A percentile compares a stretch with the other conserved stretches of the same genome.
Evolutionary conservation across 495 filamentous ascomycete species (phyloP).

Genomic region (Tuber melanosporum): DNA sequence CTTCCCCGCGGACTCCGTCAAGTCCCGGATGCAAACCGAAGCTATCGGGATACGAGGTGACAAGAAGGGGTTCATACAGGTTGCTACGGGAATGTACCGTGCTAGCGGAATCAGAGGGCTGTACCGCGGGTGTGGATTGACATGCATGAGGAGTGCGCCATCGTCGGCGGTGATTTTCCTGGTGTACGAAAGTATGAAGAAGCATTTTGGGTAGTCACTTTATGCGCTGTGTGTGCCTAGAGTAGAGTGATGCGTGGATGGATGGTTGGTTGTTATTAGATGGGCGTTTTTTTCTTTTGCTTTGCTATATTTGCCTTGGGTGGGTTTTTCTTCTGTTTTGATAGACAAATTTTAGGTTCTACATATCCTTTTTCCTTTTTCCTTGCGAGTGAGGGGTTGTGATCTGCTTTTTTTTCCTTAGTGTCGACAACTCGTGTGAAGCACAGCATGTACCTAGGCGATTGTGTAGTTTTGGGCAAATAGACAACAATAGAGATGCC

Average conservation of each 20-base stretch:
- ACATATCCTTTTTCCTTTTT: background rate
- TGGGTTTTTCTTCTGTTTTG: background rate
- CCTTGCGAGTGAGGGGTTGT: background rate
- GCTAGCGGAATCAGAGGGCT: conserved; percentile 74
- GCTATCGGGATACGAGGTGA: conserved; percentile 51
- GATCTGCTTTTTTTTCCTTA: background rate
- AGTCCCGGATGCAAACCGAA: conserved; percentile 89
- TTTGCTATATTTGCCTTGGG: background rate
- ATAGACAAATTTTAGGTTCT: background rate
- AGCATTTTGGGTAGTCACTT: conserved; percentile 46
- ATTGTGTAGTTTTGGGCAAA: background rate
- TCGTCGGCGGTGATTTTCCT: conserved; percentile 98
- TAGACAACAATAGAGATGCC: background rate
- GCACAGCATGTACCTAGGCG: background rate
- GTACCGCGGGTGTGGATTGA: conserved; percentile 93
- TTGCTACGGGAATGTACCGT: conserved; percentile 64
- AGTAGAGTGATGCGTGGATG: background rate
- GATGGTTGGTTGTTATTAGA: background rate
- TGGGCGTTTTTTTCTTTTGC: background rate
- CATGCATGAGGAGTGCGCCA: conserved; percentile 74
- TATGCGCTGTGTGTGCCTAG: background rate
- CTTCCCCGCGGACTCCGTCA: conserved; percentile 95
- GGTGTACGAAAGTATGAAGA: conserved; percentile 76
- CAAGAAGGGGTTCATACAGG: conserved; percentile 60
- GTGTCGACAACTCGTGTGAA: background rate